phyloP scores from a whole-genome alignment of 208 protist species.

The Leishmania martiniquensis region DNA sequence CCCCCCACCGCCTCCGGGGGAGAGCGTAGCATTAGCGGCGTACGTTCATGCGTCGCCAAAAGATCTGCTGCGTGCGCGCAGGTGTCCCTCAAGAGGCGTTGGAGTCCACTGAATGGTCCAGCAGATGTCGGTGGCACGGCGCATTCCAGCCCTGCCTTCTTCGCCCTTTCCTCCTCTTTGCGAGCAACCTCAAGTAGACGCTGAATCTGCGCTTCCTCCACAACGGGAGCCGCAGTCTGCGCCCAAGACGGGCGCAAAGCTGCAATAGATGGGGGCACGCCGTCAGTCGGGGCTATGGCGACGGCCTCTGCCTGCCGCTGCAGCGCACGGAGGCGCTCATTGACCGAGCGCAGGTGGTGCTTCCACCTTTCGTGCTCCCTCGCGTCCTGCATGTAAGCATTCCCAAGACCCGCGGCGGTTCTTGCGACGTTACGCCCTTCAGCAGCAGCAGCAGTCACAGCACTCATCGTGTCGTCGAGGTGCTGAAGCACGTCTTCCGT shows the following conservation, averaged over 20 bases:
- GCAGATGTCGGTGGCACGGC: not conserved
- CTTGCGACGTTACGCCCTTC: not conserved
- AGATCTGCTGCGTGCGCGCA: constrained; percentile 19
- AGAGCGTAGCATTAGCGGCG: constrained; percentile 18
- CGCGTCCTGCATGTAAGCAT: constrained; percentile 52
- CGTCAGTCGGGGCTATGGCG: constrained; percentile 17
- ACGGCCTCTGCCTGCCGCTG: constrained; percentile 18
- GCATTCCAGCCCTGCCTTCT: not conserved
- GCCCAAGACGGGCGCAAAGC: constrained; percentile 27
- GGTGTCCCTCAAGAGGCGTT: not conserved
- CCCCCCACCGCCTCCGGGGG: not conserved
- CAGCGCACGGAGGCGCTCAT: constrained; percentile 36
- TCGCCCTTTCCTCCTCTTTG: constrained; percentile 41
- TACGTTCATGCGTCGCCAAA: constrained; percentile 17
- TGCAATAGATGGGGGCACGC: constrained; percentile 8
- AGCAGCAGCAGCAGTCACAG: not conserved
- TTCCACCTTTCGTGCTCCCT: constrained; percentile 8
- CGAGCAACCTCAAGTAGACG: constrained; percentile 46
- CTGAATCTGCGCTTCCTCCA: constrained; percentile 37
- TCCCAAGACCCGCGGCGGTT: constrained; percentile 29
- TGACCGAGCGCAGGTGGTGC: constrained; percentile 39
- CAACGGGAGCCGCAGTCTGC: not conserved
- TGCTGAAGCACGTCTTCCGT: not conserved
- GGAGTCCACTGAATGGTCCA: constrained; percentile 23
- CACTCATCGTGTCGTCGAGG: not conserved